These are phyloP conservation scores for Xerocomus cyaneibrunnescens DNA, from an alignment of 1,284 basidiomycete species.

Conservation along the genomic window DNA sequence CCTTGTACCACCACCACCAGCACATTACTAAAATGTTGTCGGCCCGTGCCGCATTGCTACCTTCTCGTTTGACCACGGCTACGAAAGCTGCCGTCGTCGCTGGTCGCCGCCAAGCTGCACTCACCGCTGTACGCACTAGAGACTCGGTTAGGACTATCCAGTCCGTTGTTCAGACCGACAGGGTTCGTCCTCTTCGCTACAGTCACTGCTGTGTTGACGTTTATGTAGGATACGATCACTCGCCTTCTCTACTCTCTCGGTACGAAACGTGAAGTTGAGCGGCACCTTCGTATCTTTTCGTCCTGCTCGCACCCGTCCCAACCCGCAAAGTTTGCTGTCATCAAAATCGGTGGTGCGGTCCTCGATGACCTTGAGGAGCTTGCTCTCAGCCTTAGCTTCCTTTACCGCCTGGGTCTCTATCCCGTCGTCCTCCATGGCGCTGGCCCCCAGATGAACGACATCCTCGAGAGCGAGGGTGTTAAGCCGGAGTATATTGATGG, in stretches of 20 bases:
- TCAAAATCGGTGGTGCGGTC: constrained; percentile 94
- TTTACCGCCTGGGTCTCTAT: constrained; percentile 92
- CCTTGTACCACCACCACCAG: constrained; percentile 9
- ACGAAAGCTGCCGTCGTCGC: constrained; percentile 42
- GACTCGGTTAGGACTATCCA: constrained; percentile 30
- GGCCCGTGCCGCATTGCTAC: constrained; percentile 21
- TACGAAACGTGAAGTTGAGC: constrained; percentile 92
- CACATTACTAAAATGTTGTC: constrained; percentile 24
- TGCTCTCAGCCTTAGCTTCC: constrained; percentile 88
- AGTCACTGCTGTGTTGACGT: constrained; percentile 5
- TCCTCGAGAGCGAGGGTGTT: constrained; percentile 87
- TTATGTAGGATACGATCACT: constrained; percentile 82
- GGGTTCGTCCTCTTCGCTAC: constrained; percentile 24
- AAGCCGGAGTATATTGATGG: constrained; percentile 95
- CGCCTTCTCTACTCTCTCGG: constrained; percentile 93
- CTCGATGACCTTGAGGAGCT: constrained; percentile 89
- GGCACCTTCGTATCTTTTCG: constrained; percentile 95
- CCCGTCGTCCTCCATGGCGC: constrained; percentile 94
- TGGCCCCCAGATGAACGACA: constrained; percentile 92
- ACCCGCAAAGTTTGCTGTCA: constrained; percentile 89
- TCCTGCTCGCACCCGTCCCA: constrained; percentile 80
- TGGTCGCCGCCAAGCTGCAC: constrained; percentile 47
- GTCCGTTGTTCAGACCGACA: constrained; percentile 36
- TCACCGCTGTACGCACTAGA: constrained; percentile 41
- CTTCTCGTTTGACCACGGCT: constrained; percentile 22